These are phyloP conservation scores for Pythium sp. DNA, from an alignment of 352 stramenopile species.

Conservation along the genomic window DNA sequence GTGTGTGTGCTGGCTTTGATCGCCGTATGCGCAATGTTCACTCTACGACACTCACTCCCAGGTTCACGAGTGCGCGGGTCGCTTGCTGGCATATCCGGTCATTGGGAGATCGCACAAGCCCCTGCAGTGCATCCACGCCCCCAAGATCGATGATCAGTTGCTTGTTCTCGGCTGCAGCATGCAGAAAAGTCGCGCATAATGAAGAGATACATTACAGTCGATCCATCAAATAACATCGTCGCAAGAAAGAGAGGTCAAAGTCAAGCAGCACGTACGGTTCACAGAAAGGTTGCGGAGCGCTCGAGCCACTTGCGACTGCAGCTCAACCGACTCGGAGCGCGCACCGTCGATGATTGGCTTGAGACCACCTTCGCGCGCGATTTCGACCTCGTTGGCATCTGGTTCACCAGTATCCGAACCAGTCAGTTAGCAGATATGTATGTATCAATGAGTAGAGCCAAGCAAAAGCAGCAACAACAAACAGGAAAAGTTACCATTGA, in stretches of 20 bases:
- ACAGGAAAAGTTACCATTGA: slow-evolving; percentile 74
- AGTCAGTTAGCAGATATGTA: background rate
- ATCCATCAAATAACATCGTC: background rate
- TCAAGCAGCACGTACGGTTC: slow-evolving; percentile 63
- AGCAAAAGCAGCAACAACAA: too few species aligned
- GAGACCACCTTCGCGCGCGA: slow-evolving; percentile 85
- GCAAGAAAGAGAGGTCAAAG: background rate
- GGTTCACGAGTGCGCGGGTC: slow-evolving; percentile 82
- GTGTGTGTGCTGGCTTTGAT: background rate
- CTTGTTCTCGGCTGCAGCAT: slow-evolving; percentile 80
- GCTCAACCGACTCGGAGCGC: slow-evolving; percentile 74
- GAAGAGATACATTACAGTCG: background rate
- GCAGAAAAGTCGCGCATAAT: background rate
- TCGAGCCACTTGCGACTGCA: slow-evolving; percentile 86
- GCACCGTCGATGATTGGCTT: slow-evolving; percentile 89
- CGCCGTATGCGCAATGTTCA: slow-evolving; percentile 19
- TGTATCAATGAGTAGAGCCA: too few species aligned
- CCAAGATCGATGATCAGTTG: slow-evolving; percentile 82
- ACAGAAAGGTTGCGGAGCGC: slow-evolving; percentile 94
- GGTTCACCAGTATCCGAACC: background rate
- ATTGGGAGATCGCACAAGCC: slow-evolving; percentile 73
- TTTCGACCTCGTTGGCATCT: slow-evolving; percentile 92
- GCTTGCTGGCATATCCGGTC: slow-evolving; percentile 90
- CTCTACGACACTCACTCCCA: slow-evolving; percentile 84
- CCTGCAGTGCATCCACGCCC: slow-evolving; percentile 79